Percentiles rank a stretch among this genome's conserved stretches.
These are phyloP conservation scores for Macroventuria anomochaeta DNA, from an alignment of 2,329 filamentous ascomycete genomes.

Conservation along the genomic window DNA sequence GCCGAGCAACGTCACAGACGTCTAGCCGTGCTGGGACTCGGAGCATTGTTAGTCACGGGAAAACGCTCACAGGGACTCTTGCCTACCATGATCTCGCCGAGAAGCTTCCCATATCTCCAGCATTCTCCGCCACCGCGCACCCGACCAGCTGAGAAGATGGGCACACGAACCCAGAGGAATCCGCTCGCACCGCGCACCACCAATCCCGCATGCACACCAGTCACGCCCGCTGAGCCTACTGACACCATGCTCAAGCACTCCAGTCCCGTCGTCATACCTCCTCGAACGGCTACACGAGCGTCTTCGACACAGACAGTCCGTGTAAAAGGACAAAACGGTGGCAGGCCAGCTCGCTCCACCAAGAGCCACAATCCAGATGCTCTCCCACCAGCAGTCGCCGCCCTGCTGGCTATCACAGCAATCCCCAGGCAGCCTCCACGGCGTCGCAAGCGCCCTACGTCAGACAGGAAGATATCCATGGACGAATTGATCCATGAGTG, in stretches of 20 bases:
- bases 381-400: slow-evolving; percentile 62
- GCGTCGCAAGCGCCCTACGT: slow-evolving; percentile 50
- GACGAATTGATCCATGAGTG: slow-evolving; percentile 64
- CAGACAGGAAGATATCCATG: slow-evolving; percentile 58
- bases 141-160: slow-evolving; percentile 39
- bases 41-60: slow-evolving; percentile 36
- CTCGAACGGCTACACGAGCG: slow-evolving; percentile 41
- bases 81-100: slow-evolving; percentile 54
- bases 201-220: slow-evolving; percentile 20
- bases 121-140: slow-evolving; percentile 41
- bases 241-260: slow-evolving; percentile 42
- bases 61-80: slow-evolving; percentile 31
- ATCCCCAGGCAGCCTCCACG: slow-evolving; percentile 61
- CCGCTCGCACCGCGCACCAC: slow-evolving; percentile 23
- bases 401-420: slow-evolving; percentile 64
- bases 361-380: slow-evolving; percentile 52
- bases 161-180: slow-evolving; percentile 31
- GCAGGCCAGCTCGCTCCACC: slow-evolving; percentile 32
- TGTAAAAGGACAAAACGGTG: slow-evolving; percentile 40
- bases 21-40: slow-evolving; percentile 23
- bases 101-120: slow-evolving; percentile 53
- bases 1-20: slow-evolving; percentile 39
- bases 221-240: slow-evolving; percentile 19
- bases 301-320: slow-evolving; percentile 42
- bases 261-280: slow-evolving; percentile 52